Conservation (phyloP, 805 yeast genomes). For the Schizosaccharomyces osmophilus region DNA sequence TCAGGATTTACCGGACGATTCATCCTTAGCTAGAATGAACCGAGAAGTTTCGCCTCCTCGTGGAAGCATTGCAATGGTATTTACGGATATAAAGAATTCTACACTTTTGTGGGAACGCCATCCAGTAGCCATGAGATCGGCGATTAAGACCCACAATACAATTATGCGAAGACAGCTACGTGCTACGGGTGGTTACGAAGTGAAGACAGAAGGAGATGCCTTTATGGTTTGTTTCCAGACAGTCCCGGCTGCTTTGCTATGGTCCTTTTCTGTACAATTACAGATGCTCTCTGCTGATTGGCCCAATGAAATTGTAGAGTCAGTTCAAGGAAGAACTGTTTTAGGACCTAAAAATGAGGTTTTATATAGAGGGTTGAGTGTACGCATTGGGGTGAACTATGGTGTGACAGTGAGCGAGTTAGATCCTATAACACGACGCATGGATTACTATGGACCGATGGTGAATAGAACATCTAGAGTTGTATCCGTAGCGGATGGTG, state of each 20-base stretch:
- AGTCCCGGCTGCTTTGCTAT: conserved; percentile 64
- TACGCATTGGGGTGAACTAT: conserved; percentile 97
- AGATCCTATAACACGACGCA: conserved; percentile 82
- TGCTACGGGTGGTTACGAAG: conserved; percentile 91
- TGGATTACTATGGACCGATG: conserved; percentile 98
- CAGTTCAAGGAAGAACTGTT: conserved; percentile 63
- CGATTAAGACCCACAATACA: conserved; percentile 79
- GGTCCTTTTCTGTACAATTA: conserved; percentile 86
- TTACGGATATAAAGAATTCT: conserved; percentile 89
- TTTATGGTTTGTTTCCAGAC: conserved; percentile 94
- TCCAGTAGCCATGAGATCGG: conserved; percentile 87
- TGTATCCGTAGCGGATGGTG: conserved; percentile 89
- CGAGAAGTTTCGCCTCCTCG: conserved; percentile 78
- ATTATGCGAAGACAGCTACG: conserved; percentile 84
- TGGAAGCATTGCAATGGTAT: conserved; percentile 84
- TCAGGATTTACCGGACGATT: conserved; percentile 4
- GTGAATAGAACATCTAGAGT: conserved; percentile 88
- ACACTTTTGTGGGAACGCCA: conserved; percentile 81
- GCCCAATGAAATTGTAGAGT: conserved; percentile 77
- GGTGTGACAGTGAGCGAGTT: conserved; percentile 90
- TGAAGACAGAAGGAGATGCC: conserved; percentile 97
- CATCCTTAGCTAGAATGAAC: conserved; percentile 7
- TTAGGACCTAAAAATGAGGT: conserved; percentile 33
- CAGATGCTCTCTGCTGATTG: conserved; percentile 69
- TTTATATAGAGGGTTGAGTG: conserved; percentile 66